Evolutionary conservation across 148 eudicot species (phyloP).

Genomic region (Mesembryanthemum crystallinum): DNA sequence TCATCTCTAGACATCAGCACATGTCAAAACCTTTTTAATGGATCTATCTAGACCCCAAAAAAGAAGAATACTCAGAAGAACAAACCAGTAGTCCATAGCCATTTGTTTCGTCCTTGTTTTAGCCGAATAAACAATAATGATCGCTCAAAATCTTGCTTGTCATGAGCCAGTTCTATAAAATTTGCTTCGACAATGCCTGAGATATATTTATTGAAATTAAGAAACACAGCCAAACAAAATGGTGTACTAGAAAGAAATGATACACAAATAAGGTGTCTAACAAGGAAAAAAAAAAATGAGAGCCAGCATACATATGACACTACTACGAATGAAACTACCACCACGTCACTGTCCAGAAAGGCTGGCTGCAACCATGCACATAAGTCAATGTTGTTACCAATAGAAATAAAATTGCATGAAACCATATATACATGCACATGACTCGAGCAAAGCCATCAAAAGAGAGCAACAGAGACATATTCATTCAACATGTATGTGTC

Average conservation of each 20-base stretch:
- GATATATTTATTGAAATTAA: conserved; percentile 16
- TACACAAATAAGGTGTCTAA: background rate
- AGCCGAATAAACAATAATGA: conserved; percentile 67
- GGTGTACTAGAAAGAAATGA: conserved; percentile 2
- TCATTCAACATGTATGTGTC: background rate
- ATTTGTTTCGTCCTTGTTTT: conserved; percentile 75
- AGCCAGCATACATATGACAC: conserved; percentile 80
- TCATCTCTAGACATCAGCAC: background rate
- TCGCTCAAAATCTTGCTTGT: conserved; percentile 98
- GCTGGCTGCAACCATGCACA: conserved; percentile 55
- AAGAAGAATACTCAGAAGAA: conserved; percentile 19
- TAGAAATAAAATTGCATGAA: background rate
- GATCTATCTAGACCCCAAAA: background rate
- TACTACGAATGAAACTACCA: conserved; percentile 70
- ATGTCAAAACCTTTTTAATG: background rate
- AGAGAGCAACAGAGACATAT: background rate
- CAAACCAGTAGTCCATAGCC: conserved; percentile 84
- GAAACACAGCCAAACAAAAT: conserved; percentile 14
- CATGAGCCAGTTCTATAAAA: conserved; percentile 96
- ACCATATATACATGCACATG: background rate
- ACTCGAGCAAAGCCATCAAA: background rate
- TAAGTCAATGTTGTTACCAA: background rate
- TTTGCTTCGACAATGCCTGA: conserved; percentile 94
- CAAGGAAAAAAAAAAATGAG: conserved; percentile 9
- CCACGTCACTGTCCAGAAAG: conserved; percentile 95